Base-by-base conservation (phyloP, 768 basidiomycete species). In the Lactifluus subvellereus region DNA sequence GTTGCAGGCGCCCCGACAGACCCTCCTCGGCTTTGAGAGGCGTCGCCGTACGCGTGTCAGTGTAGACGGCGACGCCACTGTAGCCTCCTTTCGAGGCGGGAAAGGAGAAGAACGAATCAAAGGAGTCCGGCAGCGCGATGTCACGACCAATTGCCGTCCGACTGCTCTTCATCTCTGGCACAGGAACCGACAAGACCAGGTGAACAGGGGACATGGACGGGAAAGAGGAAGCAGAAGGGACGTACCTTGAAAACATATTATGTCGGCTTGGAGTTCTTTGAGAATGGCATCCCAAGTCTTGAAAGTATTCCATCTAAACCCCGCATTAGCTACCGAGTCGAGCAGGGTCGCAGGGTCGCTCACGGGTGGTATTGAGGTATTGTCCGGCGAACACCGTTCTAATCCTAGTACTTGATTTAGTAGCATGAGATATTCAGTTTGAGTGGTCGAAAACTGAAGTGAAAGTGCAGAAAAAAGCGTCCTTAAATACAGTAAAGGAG, bases 171-270 rank as follows among this genome's bases (percentile, higher is more conserved):
- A 91, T 89, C 78, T 99, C 92, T 85, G 69, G 10, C 7, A 0
- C 9, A 11, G 9, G 1, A 13, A 27, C 13, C 22, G 47, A 48
- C 6, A 11, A 6, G 20, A 45, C 51, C 14, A 16, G 51, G 16
- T 64, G 47, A 64, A 48, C 42, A 10, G 20, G 32, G 22, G 32
- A 20, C 32, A 6, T 49, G 8, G 54, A 35, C 32, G 49, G 62
- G 32, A 42, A 58, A 52, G 80, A 57, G n/a, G 14, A 3, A 20
- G 8, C 10, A 38, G 50, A 32, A 14, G 53, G 16, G 48, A 66
- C 74, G 66, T 56, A 89, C 96, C 96, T 85, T 99, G 97, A 66
- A 98, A 93, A 74, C 95, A 98, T 37, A 92, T 83, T 51, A 99
- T 90, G 74, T 98, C 93, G 37, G 92, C 94, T 32, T 84, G 76